phyloP scores from a whole-genome alignment of 2,329 filamentous ascomycete genomes.

The Fusarium cicatricum region DNA sequence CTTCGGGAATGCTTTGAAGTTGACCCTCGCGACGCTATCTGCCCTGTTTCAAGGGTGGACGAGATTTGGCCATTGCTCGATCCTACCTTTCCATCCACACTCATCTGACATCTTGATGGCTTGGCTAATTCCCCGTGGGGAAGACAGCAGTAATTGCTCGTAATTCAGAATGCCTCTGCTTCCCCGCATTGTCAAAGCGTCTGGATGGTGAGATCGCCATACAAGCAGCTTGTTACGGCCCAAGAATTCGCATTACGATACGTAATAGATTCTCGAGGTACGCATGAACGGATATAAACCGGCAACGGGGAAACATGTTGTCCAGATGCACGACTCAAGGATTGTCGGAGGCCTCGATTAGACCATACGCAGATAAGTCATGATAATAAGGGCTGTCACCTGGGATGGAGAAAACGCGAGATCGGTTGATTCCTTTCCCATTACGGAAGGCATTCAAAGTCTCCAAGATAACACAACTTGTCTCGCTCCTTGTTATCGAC shows the following conservation, averaged over 20 bases:
- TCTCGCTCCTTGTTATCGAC: neutral
- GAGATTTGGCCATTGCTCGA: neutral
- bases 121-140: neutral
- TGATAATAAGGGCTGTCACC: no score
- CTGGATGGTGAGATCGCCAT: no score
- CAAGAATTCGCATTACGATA: no score
- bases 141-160: neutral
- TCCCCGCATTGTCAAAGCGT: neutral
- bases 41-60: no score
- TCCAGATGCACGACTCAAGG: neutral
- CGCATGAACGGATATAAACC: no score
- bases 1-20: no score
- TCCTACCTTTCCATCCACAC: neutral
- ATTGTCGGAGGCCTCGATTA: neutral
- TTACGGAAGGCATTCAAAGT: constrained; percentile 13
- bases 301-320: no score
- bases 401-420: no score
- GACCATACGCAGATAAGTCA: no score
- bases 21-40: no score
- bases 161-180: neutral
- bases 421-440: neutral
- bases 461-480: neutral
- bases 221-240: no score
- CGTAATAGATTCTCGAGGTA: no score
- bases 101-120: neutral